These are phyloP conservation scores for Venturia nashicola DNA, from an alignment of 2,329 filamentous ascomycete genomes.

Conservation along the genomic window DNA sequence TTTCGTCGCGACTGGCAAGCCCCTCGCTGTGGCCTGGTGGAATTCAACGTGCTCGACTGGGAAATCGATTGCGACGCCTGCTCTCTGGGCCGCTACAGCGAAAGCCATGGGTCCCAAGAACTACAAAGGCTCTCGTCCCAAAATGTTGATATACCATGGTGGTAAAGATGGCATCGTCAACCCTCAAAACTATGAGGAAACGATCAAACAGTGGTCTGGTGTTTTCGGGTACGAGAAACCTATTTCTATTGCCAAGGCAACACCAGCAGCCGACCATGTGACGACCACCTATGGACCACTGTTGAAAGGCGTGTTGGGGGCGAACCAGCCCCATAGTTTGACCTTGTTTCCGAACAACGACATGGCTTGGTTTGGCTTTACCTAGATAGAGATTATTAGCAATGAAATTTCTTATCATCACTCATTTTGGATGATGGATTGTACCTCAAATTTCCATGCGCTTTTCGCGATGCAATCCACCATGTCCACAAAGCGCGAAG, in stretches of 20 bases:
- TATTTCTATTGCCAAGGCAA: not conserved
- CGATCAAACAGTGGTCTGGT: slow-evolving; percentile 10
- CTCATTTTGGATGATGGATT: too few species aligned
- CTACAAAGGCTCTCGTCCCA: slow-evolving; percentile 23
- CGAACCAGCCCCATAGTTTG: slow-evolving; percentile 3
- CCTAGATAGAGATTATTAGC: not conserved
- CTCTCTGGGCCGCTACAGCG: slow-evolving; percentile 22
- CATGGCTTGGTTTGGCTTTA: slow-evolving; percentile 7
- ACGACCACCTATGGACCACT: not conserved
- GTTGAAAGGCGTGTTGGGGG: not conserved
- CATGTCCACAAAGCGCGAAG: too few species aligned
- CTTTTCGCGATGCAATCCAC: too few species aligned
- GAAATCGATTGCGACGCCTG: slow-evolving; percentile 12
- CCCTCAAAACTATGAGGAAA: slow-evolving; percentile 8
- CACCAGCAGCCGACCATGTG: not conserved
- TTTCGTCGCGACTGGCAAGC: slow-evolving; percentile 18
- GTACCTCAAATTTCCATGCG: too few species aligned
- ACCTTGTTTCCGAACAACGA: not conserved
- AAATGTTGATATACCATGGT: slow-evolving; percentile 26
- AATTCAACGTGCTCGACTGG: slow-evolving; percentile 17
- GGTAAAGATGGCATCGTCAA: slow-evolving; percentile 16
- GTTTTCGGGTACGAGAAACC: slow-evolving; percentile 6
- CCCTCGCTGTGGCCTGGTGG: not conserved
- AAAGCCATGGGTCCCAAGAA: slow-evolving; percentile 22
- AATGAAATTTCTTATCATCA: not conserved